Evolutionary conservation across 495 filamentous ascomycete genomes (phyloP).

Genomic region (Articulospora tetracladia): DNA sequence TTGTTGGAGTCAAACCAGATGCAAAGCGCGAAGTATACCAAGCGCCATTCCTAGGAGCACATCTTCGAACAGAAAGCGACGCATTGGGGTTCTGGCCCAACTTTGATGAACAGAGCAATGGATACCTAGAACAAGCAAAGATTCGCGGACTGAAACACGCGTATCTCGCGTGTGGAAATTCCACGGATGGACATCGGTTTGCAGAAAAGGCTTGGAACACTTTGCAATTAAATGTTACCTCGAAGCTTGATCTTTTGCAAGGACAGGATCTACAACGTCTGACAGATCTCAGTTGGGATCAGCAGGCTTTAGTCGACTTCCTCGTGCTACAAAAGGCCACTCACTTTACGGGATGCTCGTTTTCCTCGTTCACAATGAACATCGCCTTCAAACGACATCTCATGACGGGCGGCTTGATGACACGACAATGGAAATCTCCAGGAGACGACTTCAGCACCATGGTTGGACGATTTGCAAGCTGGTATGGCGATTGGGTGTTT

Average conservation of each 20-base stretch:
- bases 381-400: slow-evolving; percentile 24
- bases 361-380: slow-evolving; percentile 25
- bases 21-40: slow-evolving; percentile 6
- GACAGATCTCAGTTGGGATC: slow-evolving; percentile 13
- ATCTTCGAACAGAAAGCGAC: slow-evolving; percentile 24
- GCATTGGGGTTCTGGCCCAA: slow-evolving; percentile 21
- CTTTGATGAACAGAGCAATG: slow-evolving; percentile 14
- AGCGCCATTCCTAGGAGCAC: slow-evolving; percentile 23
- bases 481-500: slow-evolving; percentile 25
- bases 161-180: slow-evolving; percentile 21
- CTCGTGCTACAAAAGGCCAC: slow-evolving; percentile 20
- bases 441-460: slow-evolving; percentile 18
- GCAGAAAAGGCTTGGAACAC: slow-evolving; percentile 3
- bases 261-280: slow-evolving; percentile 14
- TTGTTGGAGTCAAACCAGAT: slow-evolving; percentile 11
- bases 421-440: slow-evolving; percentile 20
- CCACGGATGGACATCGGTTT: slow-evolving; percentile 11
- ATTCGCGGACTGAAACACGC: slow-evolving; percentile 7
- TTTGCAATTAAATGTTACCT: slow-evolving; percentile 15
- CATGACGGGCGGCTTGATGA: slow-evolving; percentile 19
- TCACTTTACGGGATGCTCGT: slow-evolving; percentile 23
- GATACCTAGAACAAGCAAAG: slow-evolving; percentile 14
- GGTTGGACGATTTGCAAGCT: slow-evolving; percentile 20
- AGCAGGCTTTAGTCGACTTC: slow-evolving; percentile 24
- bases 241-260: slow-evolving; percentile 19